Percentiles rank a stretch among this genome's conserved stretches.
phyloP scores from a whole-genome alignment of 164 flowering plant species.

The Vitis riparia region DNA sequence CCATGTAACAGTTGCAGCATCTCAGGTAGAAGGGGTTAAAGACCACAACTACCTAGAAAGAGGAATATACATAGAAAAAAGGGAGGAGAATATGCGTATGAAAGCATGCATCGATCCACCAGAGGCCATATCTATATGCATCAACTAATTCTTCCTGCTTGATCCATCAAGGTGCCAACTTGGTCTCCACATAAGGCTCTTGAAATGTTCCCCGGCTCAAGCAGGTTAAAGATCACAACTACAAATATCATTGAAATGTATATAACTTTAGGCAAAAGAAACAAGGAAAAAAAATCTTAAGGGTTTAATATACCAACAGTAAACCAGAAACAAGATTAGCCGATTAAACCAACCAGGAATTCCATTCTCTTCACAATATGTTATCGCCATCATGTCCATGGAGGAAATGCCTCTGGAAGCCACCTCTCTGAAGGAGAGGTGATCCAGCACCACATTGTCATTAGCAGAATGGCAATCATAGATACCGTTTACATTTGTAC shows the following conservation, averaged over 20 bases:
- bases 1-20: too few relatives aligned
- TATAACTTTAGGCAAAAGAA: neutral
- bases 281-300: neutral
- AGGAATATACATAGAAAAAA: too few relatives aligned
- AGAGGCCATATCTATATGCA: too few relatives aligned
- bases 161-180: conserved; percentile 83
- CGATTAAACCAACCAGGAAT: conserved; percentile 67
- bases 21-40: too few relatives aligned
- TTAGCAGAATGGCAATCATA: conserved; percentile 68
- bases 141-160: conserved; percentile 58
- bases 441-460: conserved; percentile 56
- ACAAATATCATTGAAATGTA: conserved; percentile 12
- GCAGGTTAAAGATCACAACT: conserved; percentile 84
- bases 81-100: too few relatives aligned
- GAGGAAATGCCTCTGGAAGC: conserved; percentile 60
- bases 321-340: neutral
- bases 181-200: conserved; percentile 89
- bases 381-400: conserved; percentile 81
- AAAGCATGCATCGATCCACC: too few relatives aligned
- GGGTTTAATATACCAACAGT: too few relatives aligned
- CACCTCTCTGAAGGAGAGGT: conserved; percentile 75
- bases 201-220: conserved; percentile 84
- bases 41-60: too few relatives aligned
- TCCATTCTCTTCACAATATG: conserved; percentile 77
- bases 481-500: conserved; percentile 69